These are phyloP conservation scores for Sonneratia alba DNA, from an alignment of 345 rosid genomes.

Conservation along the genomic window DNA sequence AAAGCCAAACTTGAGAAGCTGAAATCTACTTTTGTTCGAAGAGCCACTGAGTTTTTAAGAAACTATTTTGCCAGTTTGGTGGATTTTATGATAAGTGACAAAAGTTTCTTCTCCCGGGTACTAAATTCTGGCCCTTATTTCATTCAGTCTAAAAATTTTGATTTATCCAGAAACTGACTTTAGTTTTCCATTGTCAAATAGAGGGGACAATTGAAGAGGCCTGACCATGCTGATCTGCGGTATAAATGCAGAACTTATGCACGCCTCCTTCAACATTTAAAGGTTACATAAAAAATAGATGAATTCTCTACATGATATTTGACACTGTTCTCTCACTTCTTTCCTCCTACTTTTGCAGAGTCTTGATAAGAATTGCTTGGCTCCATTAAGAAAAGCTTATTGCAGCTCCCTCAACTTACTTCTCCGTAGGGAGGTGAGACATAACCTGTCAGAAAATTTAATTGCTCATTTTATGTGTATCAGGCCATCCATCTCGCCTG, in stretches of 20 bases:
- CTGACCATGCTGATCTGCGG: constrained; percentile 98
- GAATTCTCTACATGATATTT: constrained; percentile 3
- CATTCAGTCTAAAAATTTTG: not conserved
- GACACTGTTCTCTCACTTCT: not conserved
- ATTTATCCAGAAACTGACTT: not conserved
- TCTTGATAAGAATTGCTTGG: constrained; percentile 90
- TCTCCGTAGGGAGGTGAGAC: constrained; percentile 92
- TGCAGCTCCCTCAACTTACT: constrained; percentile 95
- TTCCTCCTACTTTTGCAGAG: constrained; percentile 37
- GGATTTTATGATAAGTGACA: constrained; percentile 97
- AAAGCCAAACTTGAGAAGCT: constrained; percentile 70
- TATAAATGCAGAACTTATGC: constrained; percentile 99
- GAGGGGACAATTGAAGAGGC: constrained; percentile 97
- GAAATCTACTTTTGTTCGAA: constrained; percentile 69
- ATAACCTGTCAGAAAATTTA: too few species aligned
- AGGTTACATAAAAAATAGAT: constrained; percentile 33
- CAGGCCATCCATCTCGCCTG: not conserved
- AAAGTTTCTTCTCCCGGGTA: constrained; percentile 98
- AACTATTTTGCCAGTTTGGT: constrained; percentile 96
- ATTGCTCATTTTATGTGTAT: too few species aligned
- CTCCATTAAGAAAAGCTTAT: constrained; percentile 87
- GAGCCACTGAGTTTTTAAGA: constrained; percentile 95
- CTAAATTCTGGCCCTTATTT: constrained; percentile 1
- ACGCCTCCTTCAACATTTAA: constrained; percentile 91
- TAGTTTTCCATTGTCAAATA: constrained; percentile 16